Percentiles rank a stretch among this genome's conserved stretches.
Evolutionary conservation across 306 rosid genomes (phyloP).

Genomic region (Herpetospermum pedunculosum): DNA sequence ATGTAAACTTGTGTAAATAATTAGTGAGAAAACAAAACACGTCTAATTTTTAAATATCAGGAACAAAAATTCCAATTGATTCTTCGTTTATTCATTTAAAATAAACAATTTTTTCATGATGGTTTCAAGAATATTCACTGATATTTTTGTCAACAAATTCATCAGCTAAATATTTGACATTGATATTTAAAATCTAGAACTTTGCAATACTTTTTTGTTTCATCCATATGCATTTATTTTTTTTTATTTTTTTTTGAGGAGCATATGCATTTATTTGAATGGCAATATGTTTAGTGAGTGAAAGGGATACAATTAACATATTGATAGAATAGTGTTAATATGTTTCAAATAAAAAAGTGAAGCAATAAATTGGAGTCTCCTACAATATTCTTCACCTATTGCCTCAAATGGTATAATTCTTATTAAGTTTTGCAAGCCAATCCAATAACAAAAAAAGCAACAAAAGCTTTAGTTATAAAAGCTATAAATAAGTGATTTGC

Average conservation of each 20-base stretch:
- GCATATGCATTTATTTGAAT: no score
- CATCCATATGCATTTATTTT: no score
- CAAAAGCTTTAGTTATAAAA: background rate
- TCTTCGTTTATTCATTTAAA: no score
- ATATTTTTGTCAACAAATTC: background rate
- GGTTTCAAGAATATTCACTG: background rate
- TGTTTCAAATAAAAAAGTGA: background rate
- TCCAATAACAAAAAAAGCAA: background rate
- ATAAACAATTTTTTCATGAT: background rate
- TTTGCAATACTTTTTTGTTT: no score
- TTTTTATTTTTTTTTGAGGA: no score
- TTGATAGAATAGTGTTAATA: background rate
- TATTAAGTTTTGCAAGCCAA: background rate
- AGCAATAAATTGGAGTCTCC: background rate
- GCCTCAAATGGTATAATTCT: background rate
- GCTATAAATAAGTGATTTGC: no score
- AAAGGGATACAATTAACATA: background rate
- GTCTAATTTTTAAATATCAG: no score
- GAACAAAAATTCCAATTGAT: no score
- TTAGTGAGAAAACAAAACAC: no score
- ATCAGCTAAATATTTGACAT: background rate
- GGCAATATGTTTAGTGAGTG: background rate
- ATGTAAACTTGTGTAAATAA: no score
- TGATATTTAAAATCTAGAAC: background rate
- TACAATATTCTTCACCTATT: background rate